Evolutionary conservation across 192 early-diverging fungal species (phyloP), one percentile per base, ranked within the genome.

Genomic region (Gryganskiella cystojenkinii): DNA sequence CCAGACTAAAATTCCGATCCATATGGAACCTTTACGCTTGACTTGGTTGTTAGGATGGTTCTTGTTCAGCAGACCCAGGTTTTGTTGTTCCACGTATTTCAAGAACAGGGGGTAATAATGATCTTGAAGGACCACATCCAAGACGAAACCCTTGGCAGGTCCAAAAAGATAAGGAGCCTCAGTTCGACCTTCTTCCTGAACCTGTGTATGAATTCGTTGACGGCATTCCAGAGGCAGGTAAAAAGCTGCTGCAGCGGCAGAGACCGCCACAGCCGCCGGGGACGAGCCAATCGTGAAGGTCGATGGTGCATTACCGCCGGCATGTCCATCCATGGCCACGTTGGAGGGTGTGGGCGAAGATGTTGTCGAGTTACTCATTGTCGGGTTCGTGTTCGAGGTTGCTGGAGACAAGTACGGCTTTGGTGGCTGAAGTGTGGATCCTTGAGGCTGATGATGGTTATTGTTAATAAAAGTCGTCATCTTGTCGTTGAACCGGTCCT

Each of bases 111-210:
- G 74, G 34, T 78, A 78, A 33, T 69, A 78, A 17, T 78, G 66
- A 15, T 78, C 74, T 44, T 53, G 47, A 28, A 78, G 61, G 1
- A 78, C 74, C 4, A 78, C 66, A 45, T 78, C 74, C 61, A 54
- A 43, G 28, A 78, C 74, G 68, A 78, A 78, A 24, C 74, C 74
- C 37, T 78, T 78, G 24, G 74, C 74, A 13, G 74, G 74, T 28
- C 74, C 74, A 59, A 42, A 78, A 20, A 78, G 31, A 25, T 78
- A 31, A 3, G 74, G 66, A 0, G 67, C 66, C 44, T 69, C 47
- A 0, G 61, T 64, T 1, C 74, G 65, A 14, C 74, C 66, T 44
- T 76, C 65, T 30, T 78, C 74, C 22, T 69, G 66, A 22, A 78
- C 59, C 35, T 78, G 74, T 6, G 45, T 37, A 11, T 78, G 74